phyloP scores from a whole-genome alignment of 2,329 filamentous ascomycete genomes.

The Fusarium abutilonis region DNA sequence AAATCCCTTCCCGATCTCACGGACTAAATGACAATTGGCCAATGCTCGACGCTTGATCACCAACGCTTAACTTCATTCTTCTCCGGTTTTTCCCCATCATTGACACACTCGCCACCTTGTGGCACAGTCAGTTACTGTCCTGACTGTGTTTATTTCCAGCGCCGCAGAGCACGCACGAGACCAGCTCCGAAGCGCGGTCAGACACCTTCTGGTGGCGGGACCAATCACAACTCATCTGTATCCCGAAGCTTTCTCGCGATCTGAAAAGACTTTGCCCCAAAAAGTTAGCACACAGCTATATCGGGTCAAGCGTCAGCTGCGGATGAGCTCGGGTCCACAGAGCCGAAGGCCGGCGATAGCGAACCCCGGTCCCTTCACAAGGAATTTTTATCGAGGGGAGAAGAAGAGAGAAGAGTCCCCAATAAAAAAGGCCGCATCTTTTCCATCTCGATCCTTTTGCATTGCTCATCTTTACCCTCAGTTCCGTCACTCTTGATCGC shows the following conservation, averaged over 20 bases:
- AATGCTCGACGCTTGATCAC: slow-evolving; percentile 32
- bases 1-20: slow-evolving; percentile 39
- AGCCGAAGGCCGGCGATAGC: slow-evolving; percentile 45
- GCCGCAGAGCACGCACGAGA: slow-evolving; percentile 25
- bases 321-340: slow-evolving; percentile 37
- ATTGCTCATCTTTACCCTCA: slow-evolving; percentile 35
- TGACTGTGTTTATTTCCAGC: background rate
- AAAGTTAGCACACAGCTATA: slow-evolving; percentile 16
- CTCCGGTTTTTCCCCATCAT: slow-evolving; percentile 38
- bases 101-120: slow-evolving; percentile 45
- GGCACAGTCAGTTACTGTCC: slow-evolving; percentile 31
- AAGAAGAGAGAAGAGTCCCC: slow-evolving; percentile 6
- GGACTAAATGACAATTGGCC: slow-evolving; percentile 17
- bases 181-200: slow-evolving; percentile 18
- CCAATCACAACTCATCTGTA: slow-evolving; percentile 39
- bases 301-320: slow-evolving; percentile 18
- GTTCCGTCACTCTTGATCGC: slow-evolving; percentile 27
- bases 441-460: background rate
- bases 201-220: slow-evolving; percentile 38
- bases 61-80: slow-evolving; percentile 30
- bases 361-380: slow-evolving; percentile 44
- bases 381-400: slow-evolving; percentile 37
- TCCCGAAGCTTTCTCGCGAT: slow-evolving; percentile 48
- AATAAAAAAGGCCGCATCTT: slow-evolving; percentile 43
- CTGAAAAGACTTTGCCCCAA: slow-evolving; percentile 17